A percentile compares a stretch with the other conserved stretches of the same genome.
These are phyloP conservation scores for Heracleum sosnowskyi DNA, from an alignment of 129 eudicot genomes.

Conservation along the genomic window DNA sequence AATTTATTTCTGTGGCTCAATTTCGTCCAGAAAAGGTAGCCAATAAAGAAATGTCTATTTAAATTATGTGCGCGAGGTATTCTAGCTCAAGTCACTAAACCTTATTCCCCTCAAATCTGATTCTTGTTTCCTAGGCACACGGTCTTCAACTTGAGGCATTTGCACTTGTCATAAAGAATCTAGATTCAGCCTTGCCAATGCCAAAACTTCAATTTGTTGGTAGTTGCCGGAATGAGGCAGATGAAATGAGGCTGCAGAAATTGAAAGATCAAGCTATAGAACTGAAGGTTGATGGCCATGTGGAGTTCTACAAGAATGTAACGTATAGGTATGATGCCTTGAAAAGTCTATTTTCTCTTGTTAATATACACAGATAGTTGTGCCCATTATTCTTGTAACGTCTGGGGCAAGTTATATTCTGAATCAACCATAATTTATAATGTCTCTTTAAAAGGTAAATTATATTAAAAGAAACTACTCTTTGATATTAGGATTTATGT, in stretches of 20 bases:
- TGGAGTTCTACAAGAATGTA: conserved; percentile 84
- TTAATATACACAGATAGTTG: neutral
- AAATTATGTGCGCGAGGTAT: conserved; percentile 24
- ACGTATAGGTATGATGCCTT: conserved; percentile 55
- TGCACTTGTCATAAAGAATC: conserved; percentile 48
- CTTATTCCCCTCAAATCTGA: neutral
- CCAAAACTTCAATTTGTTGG: conserved; percentile 93
- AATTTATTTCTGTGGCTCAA: conserved; percentile 85
- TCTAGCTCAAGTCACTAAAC: conserved; percentile 6
- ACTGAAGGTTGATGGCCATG: conserved; percentile 59
- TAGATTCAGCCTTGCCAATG: conserved; percentile 42
- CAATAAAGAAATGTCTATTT: conserved; percentile 9
- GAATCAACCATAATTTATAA: neutral
- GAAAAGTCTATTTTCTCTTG: neutral
- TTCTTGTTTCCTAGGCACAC: conserved; percentile 6
- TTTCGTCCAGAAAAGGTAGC: conserved; percentile 99
- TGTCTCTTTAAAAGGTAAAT: neutral
- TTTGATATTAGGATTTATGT: neutral
- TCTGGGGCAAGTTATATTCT: neutral
- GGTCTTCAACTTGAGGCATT: conserved; percentile 53
- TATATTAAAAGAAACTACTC: neutral
- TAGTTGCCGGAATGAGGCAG: conserved; percentile 90
- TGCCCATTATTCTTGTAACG: neutral
- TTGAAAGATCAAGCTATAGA: conserved; percentile 63
- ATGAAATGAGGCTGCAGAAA: conserved; percentile 76